Evolutionary conservation across 345 rosid genomes (phyloP).

Genomic region (Pistacia integerrima): DNA sequence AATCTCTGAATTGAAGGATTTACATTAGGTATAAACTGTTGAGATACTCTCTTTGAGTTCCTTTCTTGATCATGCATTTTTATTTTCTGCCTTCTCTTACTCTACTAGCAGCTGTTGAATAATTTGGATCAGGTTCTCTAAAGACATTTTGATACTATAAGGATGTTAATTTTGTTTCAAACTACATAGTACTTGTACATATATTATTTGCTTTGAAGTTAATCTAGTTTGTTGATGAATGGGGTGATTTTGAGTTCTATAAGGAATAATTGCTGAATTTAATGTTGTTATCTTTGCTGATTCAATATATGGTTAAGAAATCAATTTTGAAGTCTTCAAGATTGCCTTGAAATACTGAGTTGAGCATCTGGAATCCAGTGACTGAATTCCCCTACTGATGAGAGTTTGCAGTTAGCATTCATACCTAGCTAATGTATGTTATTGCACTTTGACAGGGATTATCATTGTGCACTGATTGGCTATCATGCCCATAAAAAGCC

Average conservation of each 20-base stretch:
- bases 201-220: neutral
- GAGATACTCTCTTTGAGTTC: neutral
- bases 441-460: slow-evolving; percentile 55
- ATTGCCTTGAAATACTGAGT: neutral
- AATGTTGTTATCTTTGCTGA: too few species aligned
- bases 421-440: slow-evolving; percentile 19
- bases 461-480: slow-evolving; percentile 82
- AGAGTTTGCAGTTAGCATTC: slow-evolving; percentile 12
- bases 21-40: neutral
- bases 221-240: neutral
- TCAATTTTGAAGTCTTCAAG: too few species aligned
- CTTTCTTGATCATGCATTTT: neutral
- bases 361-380: neutral
- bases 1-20: neutral
- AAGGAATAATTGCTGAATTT: too few species aligned
- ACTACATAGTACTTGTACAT: neutral
- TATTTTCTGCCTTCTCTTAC: neutral
- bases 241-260: neutral
- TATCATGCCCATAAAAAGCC: slow-evolving; percentile 55
- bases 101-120: neutral
- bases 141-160: neutral
- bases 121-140: neutral
- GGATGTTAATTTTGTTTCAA: neutral
- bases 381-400: slow-evolving; percentile 2
- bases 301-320: too few species aligned